Evolutionary conservation across 768 basidiomycete genomes (phyloP).

Genomic region (Galerina sulciceps): DNA sequence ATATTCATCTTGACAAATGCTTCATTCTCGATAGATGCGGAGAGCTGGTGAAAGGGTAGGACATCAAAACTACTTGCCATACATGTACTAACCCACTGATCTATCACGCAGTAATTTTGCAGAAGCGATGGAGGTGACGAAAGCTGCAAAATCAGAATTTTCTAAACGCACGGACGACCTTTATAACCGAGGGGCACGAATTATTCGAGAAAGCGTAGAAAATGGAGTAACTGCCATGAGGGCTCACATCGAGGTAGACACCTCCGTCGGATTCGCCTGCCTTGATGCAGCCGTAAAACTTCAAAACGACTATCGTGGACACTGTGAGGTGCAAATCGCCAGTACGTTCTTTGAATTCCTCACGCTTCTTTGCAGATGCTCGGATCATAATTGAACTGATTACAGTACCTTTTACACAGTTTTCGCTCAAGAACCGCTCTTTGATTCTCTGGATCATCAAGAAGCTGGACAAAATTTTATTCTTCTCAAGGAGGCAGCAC

Average conservation of each 20-base stretch:
- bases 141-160: slow-evolving; percentile 54
- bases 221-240: slow-evolving; percentile 69
- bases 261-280: slow-evolving; percentile 54
- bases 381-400: neutral
- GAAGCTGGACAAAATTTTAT: slow-evolving; percentile 48
- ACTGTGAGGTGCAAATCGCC: slow-evolving; percentile 63
- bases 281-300: slow-evolving; percentile 55
- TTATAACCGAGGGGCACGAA: slow-evolving; percentile 51
- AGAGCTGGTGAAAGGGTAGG: slow-evolving; percentile 55
- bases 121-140: slow-evolving; percentile 59
- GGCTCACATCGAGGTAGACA: slow-evolving; percentile 71
- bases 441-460: slow-evolving; percentile 34
- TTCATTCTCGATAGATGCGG: slow-evolving; percentile 63
- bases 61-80: slow-evolving; percentile 3
- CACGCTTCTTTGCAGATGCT: neutral
- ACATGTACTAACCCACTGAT: slow-evolving; percentile 6
- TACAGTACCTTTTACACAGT: slow-evolving; percentile 35
- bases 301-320: slow-evolving; percentile 42
- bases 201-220: slow-evolving; percentile 61
- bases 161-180: slow-evolving; percentile 47
- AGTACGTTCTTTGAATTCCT: slow-evolving; percentile 36
- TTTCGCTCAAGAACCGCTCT: slow-evolving; percentile 67
- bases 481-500: slow-evolving; percentile 48
- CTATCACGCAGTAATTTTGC: slow-evolving; percentile 47
- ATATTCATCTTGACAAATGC: slow-evolving; percentile 73